phyloP scores from a whole-genome alignment of 1,284 basidiomycete species.

The Austroboletus olivaceoglutinosus region DNA sequence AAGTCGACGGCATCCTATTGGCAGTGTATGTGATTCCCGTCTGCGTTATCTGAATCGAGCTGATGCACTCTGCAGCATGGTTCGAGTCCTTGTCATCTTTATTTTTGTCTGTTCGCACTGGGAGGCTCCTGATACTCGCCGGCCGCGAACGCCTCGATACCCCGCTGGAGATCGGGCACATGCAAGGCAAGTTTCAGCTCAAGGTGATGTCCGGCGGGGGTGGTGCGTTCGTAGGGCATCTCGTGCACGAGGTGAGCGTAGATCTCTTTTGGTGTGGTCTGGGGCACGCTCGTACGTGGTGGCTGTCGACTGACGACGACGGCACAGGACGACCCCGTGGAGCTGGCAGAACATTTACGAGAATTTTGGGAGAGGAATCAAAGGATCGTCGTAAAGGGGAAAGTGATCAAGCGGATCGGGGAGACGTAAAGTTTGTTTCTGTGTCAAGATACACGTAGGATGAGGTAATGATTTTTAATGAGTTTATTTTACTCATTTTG shows the following conservation, averaged over 20 bases:
- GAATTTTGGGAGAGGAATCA: slow-evolving; percentile 94
- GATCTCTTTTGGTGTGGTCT: too few species aligned
- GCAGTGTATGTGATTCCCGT: slow-evolving; percentile 56
- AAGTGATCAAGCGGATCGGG: slow-evolving; percentile 74
- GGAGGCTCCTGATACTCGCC: slow-evolving; percentile 86
- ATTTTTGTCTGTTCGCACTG: slow-evolving; percentile 77
- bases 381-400: slow-evolving; percentile 56
- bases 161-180: slow-evolving; percentile 96
- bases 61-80: slow-evolving; percentile 67
- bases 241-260: slow-evolving; percentile 90
- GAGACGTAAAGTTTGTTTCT: slow-evolving; percentile 38
- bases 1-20: slow-evolving; percentile 87
- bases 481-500: too few species aligned
- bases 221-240: slow-evolving; percentile 69
- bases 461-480: not conserved
- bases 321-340: slow-evolving; percentile 79
- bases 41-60: not conserved
- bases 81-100: slow-evolving; percentile 78
- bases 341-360: slow-evolving; percentile 75
- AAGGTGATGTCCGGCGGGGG: slow-evolving; percentile 68
- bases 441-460: too few species aligned
- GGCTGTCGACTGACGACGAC: not conserved
- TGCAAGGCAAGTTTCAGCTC: slow-evolving; percentile 98
- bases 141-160: slow-evolving; percentile 92
- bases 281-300: not conserved